These are phyloP conservation scores for Podosphaera leucotricha DNA, from an alignment of 2,329 filamentous ascomycete species.

Conservation along the genomic window DNA sequence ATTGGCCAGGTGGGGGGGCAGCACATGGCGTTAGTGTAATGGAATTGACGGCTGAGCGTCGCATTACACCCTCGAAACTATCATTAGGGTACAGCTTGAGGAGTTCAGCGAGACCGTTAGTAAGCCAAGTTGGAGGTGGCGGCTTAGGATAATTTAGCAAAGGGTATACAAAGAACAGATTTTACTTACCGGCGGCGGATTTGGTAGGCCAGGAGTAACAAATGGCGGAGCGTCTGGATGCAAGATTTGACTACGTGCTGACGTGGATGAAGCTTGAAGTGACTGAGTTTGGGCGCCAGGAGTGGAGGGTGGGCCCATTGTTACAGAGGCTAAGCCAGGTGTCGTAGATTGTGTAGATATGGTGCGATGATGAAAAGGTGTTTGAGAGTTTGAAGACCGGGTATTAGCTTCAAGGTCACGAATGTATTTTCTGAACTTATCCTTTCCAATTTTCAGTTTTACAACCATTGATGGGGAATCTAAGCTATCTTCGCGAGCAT, in stretches of 20 bases:
- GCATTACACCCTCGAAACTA: conserved; percentile 76
- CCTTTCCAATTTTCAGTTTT: conserved; percentile 47
- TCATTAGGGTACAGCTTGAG: conserved; percentile 52
- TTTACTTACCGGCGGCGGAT: conserved; percentile 33
- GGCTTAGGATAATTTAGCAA: conserved; percentile 29
- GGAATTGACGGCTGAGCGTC: conserved; percentile 58
- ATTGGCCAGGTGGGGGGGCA: conserved; percentile 22
- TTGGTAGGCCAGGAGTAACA: conserved; percentile 25
- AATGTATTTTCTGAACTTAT: conserved; percentile 45
- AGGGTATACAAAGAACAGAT: conserved; percentile 5
- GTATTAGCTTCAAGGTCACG: conserved; percentile 26
- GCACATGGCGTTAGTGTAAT: conserved; percentile 42
- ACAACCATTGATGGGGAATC: conserved; percentile 44
- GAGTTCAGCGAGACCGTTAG: conserved; percentile 46
- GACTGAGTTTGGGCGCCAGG: conserved; percentile 15
- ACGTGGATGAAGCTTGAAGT: conserved; percentile 12
- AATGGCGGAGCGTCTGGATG: conserved; percentile 42
- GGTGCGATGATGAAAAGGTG: conserved; percentile 22
- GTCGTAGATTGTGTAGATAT: conserved; percentile 19
- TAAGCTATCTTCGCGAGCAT: conserved; percentile 54
- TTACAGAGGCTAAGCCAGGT: conserved; percentile 23
- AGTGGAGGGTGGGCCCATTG: conserved; percentile 29
- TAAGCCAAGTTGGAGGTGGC: conserved; percentile 69
- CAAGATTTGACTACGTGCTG: conserved; percentile 32
- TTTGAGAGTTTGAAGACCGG: conserved; percentile 18